A percentile compares a stretch with the other conserved stretches of the same genome.
These are phyloP conservation scores for Phytophthora syringae DNA, from an alignment of 352 stramenopile species.

Conservation along the genomic window DNA sequence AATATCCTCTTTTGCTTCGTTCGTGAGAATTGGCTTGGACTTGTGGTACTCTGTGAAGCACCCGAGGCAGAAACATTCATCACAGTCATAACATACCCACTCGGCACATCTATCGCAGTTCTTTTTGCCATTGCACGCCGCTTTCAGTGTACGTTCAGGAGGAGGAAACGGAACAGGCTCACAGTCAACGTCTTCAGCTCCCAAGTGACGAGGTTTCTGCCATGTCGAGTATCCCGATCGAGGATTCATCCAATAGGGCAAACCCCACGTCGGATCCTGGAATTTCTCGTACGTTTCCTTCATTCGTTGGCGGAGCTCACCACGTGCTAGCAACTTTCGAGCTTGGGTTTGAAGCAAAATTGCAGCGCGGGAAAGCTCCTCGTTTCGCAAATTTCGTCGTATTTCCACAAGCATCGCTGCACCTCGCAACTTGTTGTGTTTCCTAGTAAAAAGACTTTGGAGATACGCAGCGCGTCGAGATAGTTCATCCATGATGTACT, in stretches of 20 bases:
- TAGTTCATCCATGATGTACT: conserved; percentile 33
- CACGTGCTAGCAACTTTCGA: conserved; percentile 44
- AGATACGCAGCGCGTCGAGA: conserved; percentile 31
- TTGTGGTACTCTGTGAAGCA: conserved; percentile 58
- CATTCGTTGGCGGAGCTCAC: conserved; percentile 35
- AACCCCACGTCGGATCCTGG: conserved; percentile 60
- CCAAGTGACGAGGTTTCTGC: conserved; percentile 58
- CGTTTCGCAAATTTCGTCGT: conserved; percentile 16
- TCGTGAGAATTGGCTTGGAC: conserved; percentile 21
- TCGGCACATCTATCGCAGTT: conserved; percentile 58
- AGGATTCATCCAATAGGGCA: conserved; percentile 82
- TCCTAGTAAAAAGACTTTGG: conserved; percentile 42
- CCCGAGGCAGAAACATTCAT: conserved; percentile 57
- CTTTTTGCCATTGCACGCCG: conserved; percentile 49
- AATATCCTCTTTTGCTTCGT: background rate
- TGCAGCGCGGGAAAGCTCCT: conserved; percentile 26
- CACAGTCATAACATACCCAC: conserved; percentile 65
- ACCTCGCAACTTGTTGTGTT: conserved; percentile 30
- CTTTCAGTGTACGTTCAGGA: conserved; percentile 41
- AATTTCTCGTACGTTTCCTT: conserved; percentile 75
- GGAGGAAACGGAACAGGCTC: conserved; percentile 61
- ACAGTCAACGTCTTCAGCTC: conserved; percentile 55
- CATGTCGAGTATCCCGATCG: conserved; percentile 72
- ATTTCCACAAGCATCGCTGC: conserved; percentile 32
- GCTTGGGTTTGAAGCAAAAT: conserved; percentile 42